Conservation (phyloP, 768 basidiomycete genomes). For the Gautieria morchelliformis region DNA sequence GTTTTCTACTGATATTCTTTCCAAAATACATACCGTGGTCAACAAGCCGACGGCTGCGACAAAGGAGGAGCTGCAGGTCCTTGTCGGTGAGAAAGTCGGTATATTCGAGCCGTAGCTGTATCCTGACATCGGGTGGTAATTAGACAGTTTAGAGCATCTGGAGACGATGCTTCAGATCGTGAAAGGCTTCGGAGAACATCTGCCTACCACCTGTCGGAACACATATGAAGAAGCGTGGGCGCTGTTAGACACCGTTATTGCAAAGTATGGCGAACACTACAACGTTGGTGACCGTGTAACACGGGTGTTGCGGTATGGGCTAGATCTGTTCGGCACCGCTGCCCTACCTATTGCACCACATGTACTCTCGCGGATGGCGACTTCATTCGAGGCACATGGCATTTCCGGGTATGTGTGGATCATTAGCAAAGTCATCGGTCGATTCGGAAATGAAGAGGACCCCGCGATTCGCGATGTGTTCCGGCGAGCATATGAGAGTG, state of each 20-base stretch:
- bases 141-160: slow-evolving; percentile 85
- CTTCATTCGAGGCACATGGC: slow-evolving; percentile 70
- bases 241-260: slow-evolving; percentile 72
- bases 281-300: slow-evolving; percentile 76
- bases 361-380: slow-evolving; percentile 65
- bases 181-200: slow-evolving; percentile 68
- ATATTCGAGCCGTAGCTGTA: slow-evolving; percentile 1
- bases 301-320: slow-evolving; percentile 73
- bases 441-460: slow-evolving; percentile 63
- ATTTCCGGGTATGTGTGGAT: slow-evolving; percentile 92
- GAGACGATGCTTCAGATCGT: slow-evolving; percentile 87
- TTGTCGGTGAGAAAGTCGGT: slow-evolving; percentile 47
- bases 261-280: slow-evolving; percentile 67
- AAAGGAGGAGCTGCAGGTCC: slow-evolving; percentile 59
- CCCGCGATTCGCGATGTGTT: slow-evolving; percentile 46
- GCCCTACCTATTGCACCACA: slow-evolving; percentile 60
- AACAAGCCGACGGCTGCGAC: slow-evolving; percentile 44
- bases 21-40: slow-evolving; percentile 58
- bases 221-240: slow-evolving; percentile 76
- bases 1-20: slow-evolving; percentile 79
- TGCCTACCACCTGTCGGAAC: slow-evolving; percentile 70
- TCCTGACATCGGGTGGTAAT: slow-evolving; percentile 5
- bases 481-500: slow-evolving; percentile 58
- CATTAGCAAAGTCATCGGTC: slow-evolving; percentile 71
- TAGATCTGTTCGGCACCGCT: slow-evolving; percentile 68